Percentiles rank a stretch among this genome's conserved stretches.
Evolutionary conservation across 495 filamentous ascomycete genomes (phyloP).

Genomic region (Penicillium lagena): DNA sequence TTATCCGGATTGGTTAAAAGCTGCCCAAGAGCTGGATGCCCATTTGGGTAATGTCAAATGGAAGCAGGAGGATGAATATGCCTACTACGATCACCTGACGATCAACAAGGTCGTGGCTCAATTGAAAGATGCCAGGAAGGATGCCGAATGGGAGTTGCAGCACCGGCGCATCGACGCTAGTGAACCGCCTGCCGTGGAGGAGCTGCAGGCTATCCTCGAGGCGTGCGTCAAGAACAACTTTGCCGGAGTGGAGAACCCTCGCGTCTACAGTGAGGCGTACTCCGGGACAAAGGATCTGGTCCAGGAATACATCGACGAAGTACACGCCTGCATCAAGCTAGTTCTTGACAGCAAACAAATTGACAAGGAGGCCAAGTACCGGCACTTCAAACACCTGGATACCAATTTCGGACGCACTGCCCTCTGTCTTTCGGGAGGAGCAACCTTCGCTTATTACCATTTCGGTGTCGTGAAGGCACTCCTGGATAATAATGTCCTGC

Average conservation of each 20-base stretch:
- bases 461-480: constrained; percentile 90
- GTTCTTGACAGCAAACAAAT: constrained; percentile 61
- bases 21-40: constrained; percentile 71
- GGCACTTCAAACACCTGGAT: constrained; percentile 79
- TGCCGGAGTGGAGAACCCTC: constrained; percentile 87
- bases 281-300: constrained; percentile 91
- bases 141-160: constrained; percentile 43
- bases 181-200: constrained; percentile 54
- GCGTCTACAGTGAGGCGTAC: constrained; percentile 92
- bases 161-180: constrained; percentile 11
- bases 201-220: constrained; percentile 70
- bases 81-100: constrained; percentile 87
- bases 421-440: constrained; percentile 89
- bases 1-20: constrained; percentile 76
- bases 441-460: constrained; percentile 94
- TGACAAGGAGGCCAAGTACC: constrained; percentile 65
- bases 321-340: constrained; percentile 53
- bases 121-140: constrained; percentile 55
- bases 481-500: constrained; percentile 77
- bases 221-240: constrained; percentile 97
- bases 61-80: constrained; percentile 85
- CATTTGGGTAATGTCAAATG: constrained; percentile 79
- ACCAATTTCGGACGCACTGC: constrained; percentile 92
- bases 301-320: constrained; percentile 82
- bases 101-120: constrained; percentile 69